Evolutionary conservation across 2,329 filamentous ascomycete genomes (phyloP).

Genomic region (Pseudocercospora fuligena): DNA sequence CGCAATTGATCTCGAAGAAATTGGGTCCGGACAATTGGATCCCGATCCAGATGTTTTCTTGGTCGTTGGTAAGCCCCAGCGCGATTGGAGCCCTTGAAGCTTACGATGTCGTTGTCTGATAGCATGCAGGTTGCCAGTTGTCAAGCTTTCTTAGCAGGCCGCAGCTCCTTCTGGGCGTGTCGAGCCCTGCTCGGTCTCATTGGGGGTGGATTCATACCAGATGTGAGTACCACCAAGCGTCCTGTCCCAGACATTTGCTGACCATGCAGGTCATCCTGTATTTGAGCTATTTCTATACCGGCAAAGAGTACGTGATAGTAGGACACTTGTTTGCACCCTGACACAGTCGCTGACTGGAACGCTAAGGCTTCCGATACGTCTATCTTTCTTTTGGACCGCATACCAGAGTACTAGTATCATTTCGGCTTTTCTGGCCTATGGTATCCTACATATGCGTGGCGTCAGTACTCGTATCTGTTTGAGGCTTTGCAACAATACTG

Average conservation of each 20-base stretch:
- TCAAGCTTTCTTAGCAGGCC: conserved; percentile 41
- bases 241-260: conserved; percentile 56
- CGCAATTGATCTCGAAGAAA: conserved; percentile 50
- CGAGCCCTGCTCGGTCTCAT: conserved; percentile 49
- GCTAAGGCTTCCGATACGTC: conserved; percentile 60
- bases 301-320: conserved; percentile 55
- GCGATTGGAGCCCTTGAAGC: no score
- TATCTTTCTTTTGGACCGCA: conserved; percentile 74
- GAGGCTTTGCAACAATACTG: not conserved
- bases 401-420: conserved; percentile 63
- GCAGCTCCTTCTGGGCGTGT: conserved; percentile 45
- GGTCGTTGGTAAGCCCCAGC: conserved; percentile 41
- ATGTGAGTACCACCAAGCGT: conserved; percentile 51
- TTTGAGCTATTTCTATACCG: conserved; percentile 74
- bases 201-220: conserved; percentile 62
- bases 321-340: not conserved
- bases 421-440: conserved; percentile 62
- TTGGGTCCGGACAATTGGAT: conserved; percentile 53
- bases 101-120: no score
- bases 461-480: conserved; percentile 19
- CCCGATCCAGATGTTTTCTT: conserved; percentile 52
- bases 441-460: conserved; percentile 55
- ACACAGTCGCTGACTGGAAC: not conserved
- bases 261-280: conserved; percentile 58
- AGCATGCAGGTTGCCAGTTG: conserved; percentile 41